phyloP scores from a whole-genome alignment of 306 rosid species.

The Urtica urens region DNA sequence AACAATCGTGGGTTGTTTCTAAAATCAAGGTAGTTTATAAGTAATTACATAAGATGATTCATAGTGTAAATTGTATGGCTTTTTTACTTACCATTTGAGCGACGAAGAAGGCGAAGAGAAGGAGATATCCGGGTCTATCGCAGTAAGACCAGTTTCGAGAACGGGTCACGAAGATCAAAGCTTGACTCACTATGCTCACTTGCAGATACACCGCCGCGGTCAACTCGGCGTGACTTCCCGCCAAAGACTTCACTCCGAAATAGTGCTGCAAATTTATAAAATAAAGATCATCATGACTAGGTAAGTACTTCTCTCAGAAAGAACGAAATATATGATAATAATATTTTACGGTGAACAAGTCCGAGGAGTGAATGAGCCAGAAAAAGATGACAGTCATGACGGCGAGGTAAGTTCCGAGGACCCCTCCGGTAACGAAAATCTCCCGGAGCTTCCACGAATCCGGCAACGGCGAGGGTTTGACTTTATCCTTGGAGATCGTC shows the following conservation, averaged over 20 bases:
- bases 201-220: conserved; percentile 86
- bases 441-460: conserved; percentile 89
- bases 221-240: conserved; percentile 29
- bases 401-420: conserved; percentile 76
- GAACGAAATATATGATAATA: too few species aligned
- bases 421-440: conserved; percentile 69
- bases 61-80: too few species aligned
- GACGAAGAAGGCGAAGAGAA: conserved; percentile 39
- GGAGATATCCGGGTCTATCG: conserved; percentile 73
- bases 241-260: conserved; percentile 60
- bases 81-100: conserved; percentile 71
- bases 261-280: conserved; percentile 33
- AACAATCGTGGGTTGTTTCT: too few species aligned
- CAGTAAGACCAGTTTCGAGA: conserved; percentile 75
- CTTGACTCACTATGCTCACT: conserved; percentile 83
- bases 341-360: conserved; percentile 52
- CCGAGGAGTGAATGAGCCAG: conserved; percentile 47
- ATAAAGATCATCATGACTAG: not conserved
- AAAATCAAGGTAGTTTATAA: too few species aligned
- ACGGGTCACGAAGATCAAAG: conserved; percentile 83
- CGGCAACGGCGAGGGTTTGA: conserved; percentile 85
- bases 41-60: too few species aligned
- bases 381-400: conserved; percentile 84
- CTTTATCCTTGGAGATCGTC: conserved; percentile 91
- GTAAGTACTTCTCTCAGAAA: not conserved